Percentiles rank a stretch among this genome's conserved stretches.
phyloP scores from a whole-genome alignment of 768 basidiomycete species.

The Boletus tylopilopsis region DNA sequence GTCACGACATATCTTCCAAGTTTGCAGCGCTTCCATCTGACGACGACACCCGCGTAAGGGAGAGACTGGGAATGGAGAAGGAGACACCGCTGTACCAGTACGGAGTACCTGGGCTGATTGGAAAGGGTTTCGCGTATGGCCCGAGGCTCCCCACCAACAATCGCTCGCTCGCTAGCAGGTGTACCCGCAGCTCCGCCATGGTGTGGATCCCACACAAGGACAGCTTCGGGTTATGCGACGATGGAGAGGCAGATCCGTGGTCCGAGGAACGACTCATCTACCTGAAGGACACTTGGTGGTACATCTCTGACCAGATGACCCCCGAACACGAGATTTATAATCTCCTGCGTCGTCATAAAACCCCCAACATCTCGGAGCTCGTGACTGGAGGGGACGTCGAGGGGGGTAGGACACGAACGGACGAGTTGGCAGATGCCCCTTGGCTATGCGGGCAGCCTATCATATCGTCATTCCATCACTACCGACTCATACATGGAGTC shows the following conservation, averaged over 20 bases:
- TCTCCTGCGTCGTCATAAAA: not conserved
- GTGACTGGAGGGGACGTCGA: not conserved
- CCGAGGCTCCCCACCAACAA: not conserved
- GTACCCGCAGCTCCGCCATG: not conserved
- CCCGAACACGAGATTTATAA: constrained; percentile 5
- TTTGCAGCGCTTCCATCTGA: not conserved
- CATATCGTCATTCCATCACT: not conserved
- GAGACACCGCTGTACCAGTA: not conserved
- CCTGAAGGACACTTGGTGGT: constrained; percentile 7
- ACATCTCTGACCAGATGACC: not conserved
- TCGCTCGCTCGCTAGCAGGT: not conserved
- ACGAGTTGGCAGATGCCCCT: not conserved
- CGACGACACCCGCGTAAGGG: not conserved
- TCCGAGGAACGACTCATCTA: not conserved
- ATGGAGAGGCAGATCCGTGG: not conserved
- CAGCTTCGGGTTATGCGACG: too few species aligned
- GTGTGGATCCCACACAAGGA: not conserved
- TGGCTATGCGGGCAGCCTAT: not conserved
- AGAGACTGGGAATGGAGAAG: not conserved
- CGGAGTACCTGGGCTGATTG: not conserved
- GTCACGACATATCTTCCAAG: not conserved
- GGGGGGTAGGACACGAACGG: not conserved
- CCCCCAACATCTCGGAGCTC: not conserved
- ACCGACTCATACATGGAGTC: not conserved
- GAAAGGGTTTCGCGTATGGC: not conserved